A percentile compares a stretch with the other conserved stretches of the same genome.
Evolutionary conservation across 2,329 filamentous ascomycete species (phyloP).

Genomic region (Aureobasidium mangrovei): DNA sequence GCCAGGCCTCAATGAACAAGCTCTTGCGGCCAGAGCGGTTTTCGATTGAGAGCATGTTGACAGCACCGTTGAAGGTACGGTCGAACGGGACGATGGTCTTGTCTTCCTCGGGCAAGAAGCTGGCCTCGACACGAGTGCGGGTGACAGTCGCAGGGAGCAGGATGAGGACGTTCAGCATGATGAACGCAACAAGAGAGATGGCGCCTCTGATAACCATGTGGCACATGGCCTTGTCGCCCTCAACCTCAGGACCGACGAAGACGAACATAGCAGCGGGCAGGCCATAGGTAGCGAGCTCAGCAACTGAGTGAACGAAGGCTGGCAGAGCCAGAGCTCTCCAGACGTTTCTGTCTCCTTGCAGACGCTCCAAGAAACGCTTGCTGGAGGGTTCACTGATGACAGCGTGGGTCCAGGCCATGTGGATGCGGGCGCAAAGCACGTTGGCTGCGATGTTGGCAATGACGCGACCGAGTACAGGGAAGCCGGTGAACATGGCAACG

Average conservation of each 20-base stretch:
- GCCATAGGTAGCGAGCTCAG: slow-evolving; percentile 44
- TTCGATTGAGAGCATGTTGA: slow-evolving; percentile 60
- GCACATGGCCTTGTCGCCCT: slow-evolving; percentile 22
- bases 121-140: slow-evolving; percentile 76
- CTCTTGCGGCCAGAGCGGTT: slow-evolving; percentile 40
- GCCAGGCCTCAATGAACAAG: slow-evolving; percentile 68
- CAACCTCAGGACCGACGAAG: slow-evolving; percentile 18
- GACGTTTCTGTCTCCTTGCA: slow-evolving; percentile 30
- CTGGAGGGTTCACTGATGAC: slow-evolving; percentile 64
- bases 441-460: slow-evolving; percentile 47
- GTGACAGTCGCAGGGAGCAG: slow-evolving; percentile 72
- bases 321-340: slow-evolving; percentile 16
- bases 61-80: slow-evolving; percentile 69
- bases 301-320: slow-evolving; percentile 48
- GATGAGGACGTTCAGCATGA: slow-evolving; percentile 49
- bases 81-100: slow-evolving; percentile 87
- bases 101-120: slow-evolving; percentile 69
- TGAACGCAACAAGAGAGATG: slow-evolving; percentile 25
- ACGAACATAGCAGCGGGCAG: slow-evolving; percentile 24
- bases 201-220: slow-evolving; percentile 25
- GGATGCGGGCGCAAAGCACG: slow-evolving; percentile 57
- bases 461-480: slow-evolving; percentile 31
- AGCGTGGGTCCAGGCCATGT: slow-evolving; percentile 75
- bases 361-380: slow-evolving; percentile 55
- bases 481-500: slow-evolving; percentile 35